Evolutionary conservation across 106 monocot species (phyloP).

Genomic region (Gastrodia elata): DNA sequence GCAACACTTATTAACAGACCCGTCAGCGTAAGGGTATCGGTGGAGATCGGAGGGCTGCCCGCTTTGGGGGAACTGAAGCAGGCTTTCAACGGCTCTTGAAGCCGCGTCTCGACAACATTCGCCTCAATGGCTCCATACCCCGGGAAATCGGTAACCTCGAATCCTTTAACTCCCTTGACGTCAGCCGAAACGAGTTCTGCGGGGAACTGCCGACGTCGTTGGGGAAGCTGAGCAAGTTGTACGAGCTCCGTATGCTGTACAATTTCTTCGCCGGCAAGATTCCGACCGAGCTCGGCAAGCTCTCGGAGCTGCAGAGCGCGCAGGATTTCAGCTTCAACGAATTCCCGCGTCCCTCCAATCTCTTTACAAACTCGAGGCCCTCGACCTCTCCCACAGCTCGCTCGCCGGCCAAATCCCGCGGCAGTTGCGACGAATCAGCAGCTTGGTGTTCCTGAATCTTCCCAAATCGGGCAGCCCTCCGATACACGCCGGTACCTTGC

Average conservation of each 20-base stretch:
- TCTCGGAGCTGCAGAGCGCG: slow-evolving; percentile 65
- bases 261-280: slow-evolving; percentile 54
- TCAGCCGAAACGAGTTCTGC: slow-evolving; percentile 53
- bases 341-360: slow-evolving; percentile 53
- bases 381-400: slow-evolving; percentile 73
- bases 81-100: slow-evolving; percentile 53
- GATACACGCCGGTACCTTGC: too few species aligned
- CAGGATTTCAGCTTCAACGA: slow-evolving; percentile 67
- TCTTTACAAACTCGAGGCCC: slow-evolving; percentile 68
- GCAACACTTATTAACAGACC: too few species aligned
- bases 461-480: too few species aligned
- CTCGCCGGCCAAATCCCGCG: slow-evolving; percentile 49
- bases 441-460: slow-evolving; percentile 63
- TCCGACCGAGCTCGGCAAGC: slow-evolving; percentile 44
- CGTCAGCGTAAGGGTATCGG: slow-evolving; percentile 45
- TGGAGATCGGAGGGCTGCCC: slow-evolving; percentile 56
- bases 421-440: slow-evolving; percentile 55
- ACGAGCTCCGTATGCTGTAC: slow-evolving; percentile 50
- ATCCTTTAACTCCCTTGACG: slow-evolving; percentile 55
- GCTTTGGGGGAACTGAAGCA: slow-evolving; percentile 68
- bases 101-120: slow-evolving; percentile 53
- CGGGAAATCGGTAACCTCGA: slow-evolving; percentile 33
- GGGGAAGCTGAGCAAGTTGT: slow-evolving; percentile 58
- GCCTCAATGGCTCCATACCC: slow-evolving; percentile 33
- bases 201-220: slow-evolving; percentile 58